Base-by-base conservation (phyloP, 768 basidiomycete species). In the Auricularia sp. region DNA sequence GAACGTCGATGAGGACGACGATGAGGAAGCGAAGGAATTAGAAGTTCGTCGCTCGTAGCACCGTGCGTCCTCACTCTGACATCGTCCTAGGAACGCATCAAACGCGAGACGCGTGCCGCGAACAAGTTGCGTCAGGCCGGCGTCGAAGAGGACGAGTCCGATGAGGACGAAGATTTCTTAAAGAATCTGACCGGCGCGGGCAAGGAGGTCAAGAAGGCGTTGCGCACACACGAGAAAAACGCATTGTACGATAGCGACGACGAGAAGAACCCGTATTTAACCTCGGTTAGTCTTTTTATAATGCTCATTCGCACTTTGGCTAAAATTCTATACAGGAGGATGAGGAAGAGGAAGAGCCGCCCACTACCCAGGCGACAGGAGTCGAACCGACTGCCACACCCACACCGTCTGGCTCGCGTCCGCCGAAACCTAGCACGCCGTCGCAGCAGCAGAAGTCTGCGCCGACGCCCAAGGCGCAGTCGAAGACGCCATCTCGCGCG, bases 161-260 rank as follows among this genome's bases (percentile, higher is more conserved):
- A 92, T 35, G 75, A 71, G 10, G 82, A 83, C 54, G 88, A 88
- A 35, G 88, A 87, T 39, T 66, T 66, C 29, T 29, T 59, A 5
- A 59, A 29, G 24, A 34, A 59, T 58, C 69, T 84, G 45, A 85
- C 84, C 54, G 87, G 85, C 67, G 88, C 91, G 42, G 88, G 84
- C 16, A 89, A 89, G 75, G 84, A 83, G 3, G 85, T 94, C 79
- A 88, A 92, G 77, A 95, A 94, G 75, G 81, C 94, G 21, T 85
- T 98, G 71, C 87, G 83, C 67, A 90, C 86, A 71, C 80, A 86
- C 65, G 94, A 95, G 75, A 91, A 92, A 73, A 88, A 88, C 64
- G 47, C 47, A 14, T 87, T 80, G 6, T 92, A 93, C 71, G 92
- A 93, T 16, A 88, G 85, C 36, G 70, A 71, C 54, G 70, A 70